Conservation (phyloP, 768 basidiomycete genomes). For the Dacryopinax primogenitus region DNA sequence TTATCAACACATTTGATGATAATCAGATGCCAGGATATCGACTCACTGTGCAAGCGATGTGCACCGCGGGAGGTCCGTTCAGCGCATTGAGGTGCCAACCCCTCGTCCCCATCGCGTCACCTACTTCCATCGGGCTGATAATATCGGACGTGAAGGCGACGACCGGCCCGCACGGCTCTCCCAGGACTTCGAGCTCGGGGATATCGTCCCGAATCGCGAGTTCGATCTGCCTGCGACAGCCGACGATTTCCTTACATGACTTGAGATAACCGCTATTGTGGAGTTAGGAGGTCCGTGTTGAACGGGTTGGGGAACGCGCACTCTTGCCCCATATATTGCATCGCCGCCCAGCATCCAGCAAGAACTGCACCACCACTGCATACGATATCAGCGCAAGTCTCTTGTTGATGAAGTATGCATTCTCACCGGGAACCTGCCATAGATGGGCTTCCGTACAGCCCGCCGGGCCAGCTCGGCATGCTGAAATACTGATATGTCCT, state of each 20-base stretch:
- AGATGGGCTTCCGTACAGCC: conserved; percentile 75
- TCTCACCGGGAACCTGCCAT: conserved; percentile 77
- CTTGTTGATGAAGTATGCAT: conserved; percentile 9
- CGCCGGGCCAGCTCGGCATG: conserved; percentile 64
- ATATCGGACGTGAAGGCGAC: conserved; percentile 59
- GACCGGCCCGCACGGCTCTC: conserved; percentile 78
- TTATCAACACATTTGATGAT: neutral
- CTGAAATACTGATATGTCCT: conserved; percentile 79
- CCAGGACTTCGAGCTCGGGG: conserved; percentile 76
- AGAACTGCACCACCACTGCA: conserved; percentile 77
- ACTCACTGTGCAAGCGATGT: conserved; percentile 86
- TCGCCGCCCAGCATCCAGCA: conserved; percentile 91
- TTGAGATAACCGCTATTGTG: conserved; percentile 62
- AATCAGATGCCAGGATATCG: neutral
- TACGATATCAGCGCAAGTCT: neutral
- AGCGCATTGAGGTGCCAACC: conserved; percentile 93
- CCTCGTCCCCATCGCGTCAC: conserved; percentile 68
- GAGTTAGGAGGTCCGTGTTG: neutral
- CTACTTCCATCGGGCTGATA: conserved; percentile 77
- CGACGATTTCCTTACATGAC: conserved; percentile 74
- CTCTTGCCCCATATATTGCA: conserved; percentile 85
- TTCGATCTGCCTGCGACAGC: conserved; percentile 56
- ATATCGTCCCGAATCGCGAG: conserved; percentile 52
- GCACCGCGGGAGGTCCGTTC: conserved; percentile 63
- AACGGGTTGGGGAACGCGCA: conserved; percentile 29